Evolutionary conservation across 2,329 filamentous ascomycete species (phyloP).

Genomic region (Scorias spongiosa): DNA sequence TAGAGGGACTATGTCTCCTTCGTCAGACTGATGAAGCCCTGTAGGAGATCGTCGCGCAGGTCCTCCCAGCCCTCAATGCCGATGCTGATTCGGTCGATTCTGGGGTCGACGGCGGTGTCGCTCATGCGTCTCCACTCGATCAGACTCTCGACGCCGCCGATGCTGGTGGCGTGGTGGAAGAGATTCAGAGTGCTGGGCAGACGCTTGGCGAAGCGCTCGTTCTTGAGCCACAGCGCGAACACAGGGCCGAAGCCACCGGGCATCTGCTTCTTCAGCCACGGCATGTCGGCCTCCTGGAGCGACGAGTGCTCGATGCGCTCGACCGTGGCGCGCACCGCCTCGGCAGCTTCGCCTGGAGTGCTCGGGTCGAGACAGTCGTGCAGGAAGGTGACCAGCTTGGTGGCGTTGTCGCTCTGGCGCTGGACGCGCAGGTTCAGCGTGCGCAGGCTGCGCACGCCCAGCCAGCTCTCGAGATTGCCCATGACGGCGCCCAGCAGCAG

Average conservation of each 20-base stretch:
- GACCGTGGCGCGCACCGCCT: constrained; percentile 39
- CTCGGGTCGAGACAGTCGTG: constrained; percentile 19
- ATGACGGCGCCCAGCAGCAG: constrained; percentile 69
- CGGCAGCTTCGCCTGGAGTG: constrained; percentile 3
- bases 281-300: constrained; percentile 49
- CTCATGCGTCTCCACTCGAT: constrained; percentile 95
- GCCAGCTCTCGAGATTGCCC: constrained; percentile 82
- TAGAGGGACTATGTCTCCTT: constrained; percentile 3
- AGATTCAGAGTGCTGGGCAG: constrained; percentile 65
- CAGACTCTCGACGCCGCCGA: constrained; percentile 87
- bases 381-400: constrained; percentile 58
- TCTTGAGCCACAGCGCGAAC: constrained; percentile 57
- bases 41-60: constrained; percentile 56
- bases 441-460: constrained; percentile 71
- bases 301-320: constrained; percentile 58
- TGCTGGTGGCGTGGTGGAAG: constrained; percentile 88
- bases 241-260: constrained; percentile 79
- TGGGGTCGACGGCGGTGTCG: constrained; percentile 55
- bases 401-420: constrained; percentile 59
- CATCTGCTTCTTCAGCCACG: constrained; percentile 79
- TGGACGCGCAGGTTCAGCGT: constrained; percentile 72
- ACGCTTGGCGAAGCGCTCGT: constrained; percentile 43
- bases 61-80: constrained; percentile 82
- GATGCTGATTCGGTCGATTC: constrained; percentile 65
- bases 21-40: constrained; percentile 45